Evolutionary conservation across 345 rosid genomes (phyloP).

Genomic region (Lumnitzera littorea): DNA sequence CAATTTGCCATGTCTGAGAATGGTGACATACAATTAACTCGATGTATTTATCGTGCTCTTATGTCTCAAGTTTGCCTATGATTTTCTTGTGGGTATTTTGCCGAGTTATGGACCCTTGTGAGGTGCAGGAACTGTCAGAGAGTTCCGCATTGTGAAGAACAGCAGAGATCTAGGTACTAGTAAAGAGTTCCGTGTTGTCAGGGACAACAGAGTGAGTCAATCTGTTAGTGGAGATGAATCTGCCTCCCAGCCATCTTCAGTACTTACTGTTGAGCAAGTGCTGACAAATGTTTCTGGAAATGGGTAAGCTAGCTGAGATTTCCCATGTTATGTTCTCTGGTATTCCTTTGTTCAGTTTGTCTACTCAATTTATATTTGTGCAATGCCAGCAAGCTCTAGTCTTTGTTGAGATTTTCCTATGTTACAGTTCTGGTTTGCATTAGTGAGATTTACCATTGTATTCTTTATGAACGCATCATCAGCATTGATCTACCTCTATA

Average conservation of each 20-base stretch:
- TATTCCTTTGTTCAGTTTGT: too few species aligned
- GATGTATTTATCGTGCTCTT: too few species aligned
- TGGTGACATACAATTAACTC: too few species aligned
- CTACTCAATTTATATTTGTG: too few species aligned
- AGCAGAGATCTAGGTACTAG: slow-evolving; percentile 23
- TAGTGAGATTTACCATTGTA: too few species aligned
- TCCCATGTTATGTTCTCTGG: too few species aligned
- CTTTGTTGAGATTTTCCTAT: too few species aligned
- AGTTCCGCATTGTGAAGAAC: slow-evolving; percentile 58
- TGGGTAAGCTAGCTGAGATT: slow-evolving; percentile 29
- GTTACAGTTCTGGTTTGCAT: too few species aligned
- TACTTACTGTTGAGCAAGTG: slow-evolving; percentile 24
- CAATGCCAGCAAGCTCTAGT: too few species aligned
- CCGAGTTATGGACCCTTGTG: background rate
- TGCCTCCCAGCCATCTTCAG: slow-evolving; percentile 23
- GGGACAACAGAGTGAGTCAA: slow-evolving; percentile 61
- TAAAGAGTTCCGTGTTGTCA: slow-evolving; percentile 46
- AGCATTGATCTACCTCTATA: background rate
- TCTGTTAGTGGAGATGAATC: slow-evolving; percentile 42
- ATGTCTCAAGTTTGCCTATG: too few species aligned
- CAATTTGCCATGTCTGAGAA: too few species aligned
- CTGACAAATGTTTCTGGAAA: slow-evolving; percentile 23
- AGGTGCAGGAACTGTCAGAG: slow-evolving; percentile 31
- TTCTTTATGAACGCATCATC: background rate
- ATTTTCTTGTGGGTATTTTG: too few species aligned